Evolutionary conservation across 306 rosid species (phyloP), one percentile per base, ranked within the genome.

Genomic region (Urtica urens): DNA sequence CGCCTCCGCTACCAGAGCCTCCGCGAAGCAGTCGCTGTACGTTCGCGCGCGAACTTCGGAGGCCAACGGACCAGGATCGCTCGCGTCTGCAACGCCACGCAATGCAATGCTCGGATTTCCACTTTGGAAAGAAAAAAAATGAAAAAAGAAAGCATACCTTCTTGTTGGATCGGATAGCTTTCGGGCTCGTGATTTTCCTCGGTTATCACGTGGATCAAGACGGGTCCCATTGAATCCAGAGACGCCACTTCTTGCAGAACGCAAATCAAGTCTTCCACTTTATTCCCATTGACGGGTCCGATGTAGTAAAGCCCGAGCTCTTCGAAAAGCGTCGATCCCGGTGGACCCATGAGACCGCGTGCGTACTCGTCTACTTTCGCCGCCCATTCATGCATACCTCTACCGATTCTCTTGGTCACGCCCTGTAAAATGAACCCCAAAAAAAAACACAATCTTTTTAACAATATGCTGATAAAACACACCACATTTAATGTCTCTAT

Each of bases 331-430:
- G 97, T 88, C 63, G 93, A 64, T 51, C 96, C 95, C 2, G 26
- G 64, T 19, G 95, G 97, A 57, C 97, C 97, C 23, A 88, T 72
- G 95, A 88, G 79, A 63, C 97, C 97, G 30, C 97, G 95, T 12
- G 95, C 93, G 74, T 70, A 88, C 75, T 88, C 95, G 41, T 88
- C 97, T 51, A 88, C 95, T 79, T 88, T 88, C 27, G 97, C 97
- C 25, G 97, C 97, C 75, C 65, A 74, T 70, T 84, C 95, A 64
- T 88, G 95, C 90, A 84, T 78, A 13, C 96, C 81, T 38, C 60
- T 34, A 57, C 97, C 97, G 40, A 88, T 78, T 66, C 81, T 78
- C 73, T 88, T 88, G 0, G 97, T 88, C 45, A 84, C 87, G 39
- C 77, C 93, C 97, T 84, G 61, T 1, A 15, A 35, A 35, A 62